phyloP scores from a whole-genome alignment of 805 yeast genomes.

The Cyberlindnera maclurae region DNA sequence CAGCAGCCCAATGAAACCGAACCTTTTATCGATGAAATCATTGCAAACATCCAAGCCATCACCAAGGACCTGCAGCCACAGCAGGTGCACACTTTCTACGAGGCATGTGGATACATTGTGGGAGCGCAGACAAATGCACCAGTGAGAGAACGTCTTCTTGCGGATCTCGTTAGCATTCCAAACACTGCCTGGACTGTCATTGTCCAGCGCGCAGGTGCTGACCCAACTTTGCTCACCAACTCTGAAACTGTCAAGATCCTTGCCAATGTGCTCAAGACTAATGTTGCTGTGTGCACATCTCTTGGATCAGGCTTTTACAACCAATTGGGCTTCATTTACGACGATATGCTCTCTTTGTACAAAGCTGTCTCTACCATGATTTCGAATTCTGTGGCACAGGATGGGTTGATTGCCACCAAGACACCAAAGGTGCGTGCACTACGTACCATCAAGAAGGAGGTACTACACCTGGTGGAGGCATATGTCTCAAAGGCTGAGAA shows the following conservation, averaged over 20 bases:
- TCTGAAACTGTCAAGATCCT: slow-evolving; percentile 85
- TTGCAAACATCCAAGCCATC: slow-evolving; percentile 71
- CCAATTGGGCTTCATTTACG: slow-evolving; percentile 80
- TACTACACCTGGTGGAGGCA: slow-evolving; percentile 80
- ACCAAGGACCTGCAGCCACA: slow-evolving; percentile 94
- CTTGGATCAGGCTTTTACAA: slow-evolving; percentile 87
- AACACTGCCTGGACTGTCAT: slow-evolving; percentile 93
- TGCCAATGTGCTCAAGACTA: slow-evolving; percentile 91
- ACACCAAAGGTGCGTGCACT: slow-evolving; percentile 92
- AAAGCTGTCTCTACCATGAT: slow-evolving; percentile 85
- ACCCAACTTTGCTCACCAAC: slow-evolving; percentile 71
- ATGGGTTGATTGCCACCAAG: slow-evolving; percentile 86
- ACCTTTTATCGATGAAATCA: slow-evolving; percentile 89
- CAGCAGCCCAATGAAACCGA: slow-evolving; percentile 79
- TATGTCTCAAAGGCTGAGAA: slow-evolving; percentile 85
- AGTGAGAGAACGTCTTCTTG: slow-evolving; percentile 62
- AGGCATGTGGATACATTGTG: slow-evolving; percentile 92
- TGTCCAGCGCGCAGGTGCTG: slow-evolving; percentile 75
- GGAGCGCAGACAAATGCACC: slow-evolving; percentile 74
- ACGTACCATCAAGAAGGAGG: slow-evolving; percentile 93
- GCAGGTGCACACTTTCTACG: slow-evolving; percentile 96
- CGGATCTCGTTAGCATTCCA: slow-evolving; percentile 83
- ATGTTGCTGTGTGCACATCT: slow-evolving; percentile 91
- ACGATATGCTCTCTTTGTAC: slow-evolving; percentile 84
- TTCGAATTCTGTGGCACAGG: slow-evolving; percentile 66